These are phyloP conservation scores for Monosporozyma yasuniensis DNA, from an alignment of 805 yeast species.

Conservation along the genomic window DNA sequence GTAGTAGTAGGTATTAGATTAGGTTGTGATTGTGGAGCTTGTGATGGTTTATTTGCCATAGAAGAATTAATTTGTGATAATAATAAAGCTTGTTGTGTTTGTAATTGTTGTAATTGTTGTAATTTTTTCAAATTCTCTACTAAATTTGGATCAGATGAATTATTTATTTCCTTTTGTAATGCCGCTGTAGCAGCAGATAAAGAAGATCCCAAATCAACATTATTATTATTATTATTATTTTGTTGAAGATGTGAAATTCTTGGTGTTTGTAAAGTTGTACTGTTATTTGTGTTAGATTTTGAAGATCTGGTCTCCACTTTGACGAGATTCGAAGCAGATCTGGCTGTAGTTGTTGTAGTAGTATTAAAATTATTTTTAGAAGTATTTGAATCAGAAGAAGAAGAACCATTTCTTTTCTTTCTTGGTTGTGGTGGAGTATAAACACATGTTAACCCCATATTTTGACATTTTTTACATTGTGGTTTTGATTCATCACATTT, in stretches of 20 bases:
- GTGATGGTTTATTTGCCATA: background rate
- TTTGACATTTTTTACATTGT: slow-evolving; percentile 64
- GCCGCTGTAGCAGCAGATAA: background rate
- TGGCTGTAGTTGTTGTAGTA: background rate
- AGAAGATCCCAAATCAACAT: background rate
- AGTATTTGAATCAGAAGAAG: background rate
- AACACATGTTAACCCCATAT: slow-evolving; percentile 71
- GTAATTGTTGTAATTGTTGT: slow-evolving; percentile 20
- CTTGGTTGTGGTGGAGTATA: slow-evolving; percentile 30
- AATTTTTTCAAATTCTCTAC: slow-evolving; percentile 18
- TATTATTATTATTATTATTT: no score
- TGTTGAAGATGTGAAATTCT: no score
- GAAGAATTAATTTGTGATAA: slow-evolving; percentile 7
- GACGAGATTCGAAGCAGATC: background rate
- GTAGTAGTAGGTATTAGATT: no score
- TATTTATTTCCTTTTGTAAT: background rate
- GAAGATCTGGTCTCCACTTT: background rate
- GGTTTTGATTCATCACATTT: slow-evolving; percentile 90
- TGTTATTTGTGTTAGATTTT: no score
- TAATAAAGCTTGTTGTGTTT: slow-evolving; percentile 9
- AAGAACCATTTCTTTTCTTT: background rate
- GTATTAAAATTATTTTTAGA: no score
- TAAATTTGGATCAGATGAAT: slow-evolving; percentile 3
- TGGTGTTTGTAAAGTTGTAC: no score
- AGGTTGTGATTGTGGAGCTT: slow-evolving; percentile 1